These are phyloP conservation scores for Neohortaea acidophila DNA, from an alignment of 495 filamentous ascomycete genomes.

Conservation along the genomic window DNA sequence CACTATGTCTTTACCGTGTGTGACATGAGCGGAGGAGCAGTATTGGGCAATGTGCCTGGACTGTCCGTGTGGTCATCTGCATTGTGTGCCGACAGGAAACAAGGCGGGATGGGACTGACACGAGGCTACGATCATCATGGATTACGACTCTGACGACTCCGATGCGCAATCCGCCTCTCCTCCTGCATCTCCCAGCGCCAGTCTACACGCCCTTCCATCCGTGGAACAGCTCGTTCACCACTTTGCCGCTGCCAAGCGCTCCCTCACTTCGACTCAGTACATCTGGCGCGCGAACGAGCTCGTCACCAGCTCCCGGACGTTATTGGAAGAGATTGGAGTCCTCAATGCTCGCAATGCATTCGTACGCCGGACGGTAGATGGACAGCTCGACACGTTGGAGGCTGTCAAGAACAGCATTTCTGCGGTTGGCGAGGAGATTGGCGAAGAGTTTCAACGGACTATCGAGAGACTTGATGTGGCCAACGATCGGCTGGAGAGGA, in stretches of 20 bases:
- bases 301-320: constrained; percentile 55
- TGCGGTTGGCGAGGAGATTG: constrained; percentile 35
- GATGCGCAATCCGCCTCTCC: constrained; percentile 2
- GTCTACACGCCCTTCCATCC: constrained; percentile 19
- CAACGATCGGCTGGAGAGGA: constrained; percentile 53
- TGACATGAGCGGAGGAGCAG: too few relatives aligned
- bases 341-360: constrained; percentile 65
- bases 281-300: constrained; percentile 82
- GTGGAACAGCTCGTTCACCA: constrained; percentile 65
- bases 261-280: constrained; percentile 58
- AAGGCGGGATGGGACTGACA: too few relatives aligned
- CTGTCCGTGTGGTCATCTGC: too few relatives aligned
- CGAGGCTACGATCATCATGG: too few relatives aligned
- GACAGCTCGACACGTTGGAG: constrained; percentile 54
- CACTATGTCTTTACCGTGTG: too few relatives aligned
- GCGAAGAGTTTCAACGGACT: constrained; percentile 38
- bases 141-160: too few relatives aligned
- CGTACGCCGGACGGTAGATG: constrained; percentile 52
- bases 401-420: constrained; percentile 47
- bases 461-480: constrained; percentile 50
- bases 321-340: constrained; percentile 66
- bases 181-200: constrained; percentile 3
- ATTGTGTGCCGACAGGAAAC: too few relatives aligned
- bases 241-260: constrained; percentile 78
- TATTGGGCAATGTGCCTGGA: too few relatives aligned